Conservation (phyloP, 75 land plant species). For the Selaginella tamariscina region DNA sequence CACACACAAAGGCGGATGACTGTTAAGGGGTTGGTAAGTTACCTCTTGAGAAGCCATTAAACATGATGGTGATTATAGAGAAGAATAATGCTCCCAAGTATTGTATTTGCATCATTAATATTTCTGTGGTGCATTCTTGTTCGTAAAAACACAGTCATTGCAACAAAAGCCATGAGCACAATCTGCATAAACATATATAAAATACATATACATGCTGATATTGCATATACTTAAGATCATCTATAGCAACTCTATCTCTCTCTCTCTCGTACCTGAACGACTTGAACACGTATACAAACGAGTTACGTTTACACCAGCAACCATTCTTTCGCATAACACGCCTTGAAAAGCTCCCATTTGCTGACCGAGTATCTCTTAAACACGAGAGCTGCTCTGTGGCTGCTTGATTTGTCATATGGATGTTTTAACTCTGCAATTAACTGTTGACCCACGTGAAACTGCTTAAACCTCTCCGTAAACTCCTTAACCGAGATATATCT, state of each 20-base stretch:
- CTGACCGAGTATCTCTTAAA: slow-evolving; percentile 12
- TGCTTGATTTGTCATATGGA: slow-evolving; percentile 30
- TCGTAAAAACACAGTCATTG: slow-evolving; percentile 52
- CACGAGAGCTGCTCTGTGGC: slow-evolving; percentile 16
- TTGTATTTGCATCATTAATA: slow-evolving; percentile 28
- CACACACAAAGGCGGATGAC: slow-evolving; percentile 34
- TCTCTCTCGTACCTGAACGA: slow-evolving; percentile 19
- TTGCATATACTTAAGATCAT: not conserved
- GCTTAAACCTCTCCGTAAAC: slow-evolving; percentile 41
- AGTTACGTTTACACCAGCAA: slow-evolving; percentile 30
- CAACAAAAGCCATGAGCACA: slow-evolving; percentile 40
- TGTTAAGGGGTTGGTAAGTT: slow-evolving; percentile 37
- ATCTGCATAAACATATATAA: slow-evolving; percentile 38
- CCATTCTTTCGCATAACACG: slow-evolving; percentile 23
- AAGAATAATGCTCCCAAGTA: slow-evolving; percentile 48
- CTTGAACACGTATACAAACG: slow-evolving; percentile 28
- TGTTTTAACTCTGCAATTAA: slow-evolving; percentile 31
- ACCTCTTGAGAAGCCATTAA: slow-evolving; percentile 56
- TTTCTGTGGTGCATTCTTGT: slow-evolving; percentile 37
- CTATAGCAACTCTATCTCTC: not conserved
- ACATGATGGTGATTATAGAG: slow-evolving; percentile 30
- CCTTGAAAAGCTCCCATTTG: slow-evolving; percentile 28
- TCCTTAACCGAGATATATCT: slow-evolving; percentile 40
- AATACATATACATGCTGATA: slow-evolving; percentile 20
- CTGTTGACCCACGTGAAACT: slow-evolving; percentile 24